Base-by-base conservation (phyloP, 768 basidiomycete species). In the Boletus vermiculosoides region DNA sequence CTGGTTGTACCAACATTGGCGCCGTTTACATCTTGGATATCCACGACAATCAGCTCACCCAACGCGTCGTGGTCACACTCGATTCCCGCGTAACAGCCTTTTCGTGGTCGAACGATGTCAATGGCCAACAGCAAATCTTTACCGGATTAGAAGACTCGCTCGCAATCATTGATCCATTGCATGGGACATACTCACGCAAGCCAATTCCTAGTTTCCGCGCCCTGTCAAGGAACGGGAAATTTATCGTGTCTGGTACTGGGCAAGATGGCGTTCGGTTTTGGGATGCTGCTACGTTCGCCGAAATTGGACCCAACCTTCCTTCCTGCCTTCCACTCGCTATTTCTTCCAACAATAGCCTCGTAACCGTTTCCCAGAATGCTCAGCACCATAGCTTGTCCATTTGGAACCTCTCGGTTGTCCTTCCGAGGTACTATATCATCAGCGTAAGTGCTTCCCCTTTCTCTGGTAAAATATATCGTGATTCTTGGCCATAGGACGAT, bases 151-250 rank as follows among this genome's bases (percentile, higher is more conserved):
- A 57, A 12, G 31, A 46, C 2, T 51, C 45, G 13, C 45, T 58
- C 6, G 49, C 39, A 1, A 45, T 47, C 33, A 42, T 59, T 41
- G 51, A 58, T 33, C 36, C 45, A n/a, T 46, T 16, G n/a, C 25
- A 23, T n/a, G 47, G 28, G 18, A 18, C 42, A 1, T 9, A 13
- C 20, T 39, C 42, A 18, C 52, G 36, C 18, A 45, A 30, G 11
- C 36, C 34, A 18, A 36, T 50, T 12, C 44, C 37, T 11, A 9
- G 49, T 40, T 46, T 57, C 22, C 55, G 37, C 15, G 0, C 15
- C n/a, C 22, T 57, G 13, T 52, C 57, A 11, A 34, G 23, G 13
- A 57, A 57, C 13, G 55, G 49, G 0, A 59, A 50, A n/a, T 59
- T 59, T 20, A 20, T 59, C 0, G 58, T 58, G 11, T 51, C 50